phyloP scores from a whole-genome alignment of 352 stramenopile species.

The Plasmopara viticola region DNA sequence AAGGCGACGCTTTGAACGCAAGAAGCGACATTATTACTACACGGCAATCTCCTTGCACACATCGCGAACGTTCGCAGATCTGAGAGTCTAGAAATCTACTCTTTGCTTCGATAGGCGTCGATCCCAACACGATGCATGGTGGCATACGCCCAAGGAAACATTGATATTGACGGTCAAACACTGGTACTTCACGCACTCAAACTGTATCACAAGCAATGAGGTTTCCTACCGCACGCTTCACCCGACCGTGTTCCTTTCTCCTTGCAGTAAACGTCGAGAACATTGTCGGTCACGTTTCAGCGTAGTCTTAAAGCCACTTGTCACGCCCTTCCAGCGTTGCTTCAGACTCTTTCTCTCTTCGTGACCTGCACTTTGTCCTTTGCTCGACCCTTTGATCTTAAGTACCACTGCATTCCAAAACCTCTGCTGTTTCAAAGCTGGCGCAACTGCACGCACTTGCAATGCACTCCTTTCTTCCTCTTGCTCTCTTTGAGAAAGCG shows the following conservation, averaged over 20 bases:
- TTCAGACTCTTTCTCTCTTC: conserved; percentile 17
- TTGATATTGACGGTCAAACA: no score
- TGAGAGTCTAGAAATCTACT: no score
- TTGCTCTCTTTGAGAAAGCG: conserved; percentile 8
- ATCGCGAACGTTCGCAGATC: no score
- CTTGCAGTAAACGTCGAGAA: conserved; percentile 12
- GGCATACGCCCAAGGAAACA: no score
- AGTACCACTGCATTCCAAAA: conserved; percentile 17
- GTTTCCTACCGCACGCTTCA: conserved; percentile 1
- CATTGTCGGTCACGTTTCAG: conserved; percentile 11
- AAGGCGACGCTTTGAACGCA: no score
- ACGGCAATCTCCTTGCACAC: no score
- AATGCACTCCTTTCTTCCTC: conserved; percentile 2
- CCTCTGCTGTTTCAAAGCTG: conserved; percentile 13
- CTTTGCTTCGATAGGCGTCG: no score
- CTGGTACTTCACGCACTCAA: conserved; percentile 8
- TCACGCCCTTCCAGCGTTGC: conserved; percentile 17
- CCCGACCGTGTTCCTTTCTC: background rate
- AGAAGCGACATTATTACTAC: no score
- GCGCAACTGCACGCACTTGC: conserved; percentile 6
- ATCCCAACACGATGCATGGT: no score
- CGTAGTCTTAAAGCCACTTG: conserved; percentile 6
- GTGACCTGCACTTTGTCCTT: background rate
- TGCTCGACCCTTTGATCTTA: conserved; percentile 6
- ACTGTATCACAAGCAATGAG: conserved; percentile 7